Evolutionary conservation across 1,139 yeast genomes (phyloP), one percentile per base, ranked within the genome.

Genomic region (Debaryomyces psychrophilus): DNA sequence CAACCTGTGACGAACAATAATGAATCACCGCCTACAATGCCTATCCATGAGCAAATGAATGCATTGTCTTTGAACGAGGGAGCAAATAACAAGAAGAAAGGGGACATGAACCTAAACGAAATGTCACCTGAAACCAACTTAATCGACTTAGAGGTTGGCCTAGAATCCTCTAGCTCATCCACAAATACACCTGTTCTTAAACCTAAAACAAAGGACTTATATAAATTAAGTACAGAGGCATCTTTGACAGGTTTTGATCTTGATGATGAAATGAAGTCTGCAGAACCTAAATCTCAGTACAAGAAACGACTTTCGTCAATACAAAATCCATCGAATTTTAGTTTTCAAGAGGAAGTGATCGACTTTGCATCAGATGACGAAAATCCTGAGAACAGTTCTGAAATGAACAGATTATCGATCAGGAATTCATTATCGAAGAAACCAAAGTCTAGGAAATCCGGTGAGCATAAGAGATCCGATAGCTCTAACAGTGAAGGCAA

Each of bases 361-460:
- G 79, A 76, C 51, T 76, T 73, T 64, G 79, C 76, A 0, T 71
- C 77, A 4, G 80, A 76, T 53, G 79, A 76, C 52, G 80, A 76
- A 49, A 69, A 69, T 46, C 73, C 75, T 1, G 71, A 62, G 5
- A 64, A 69, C 47, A 64, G 64, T 15, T 69, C 76, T 1, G 58
- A 61, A 34, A 71, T 76, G 79, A 75, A 61, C 53, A 57, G 80
- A 31, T 54, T 76, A 29, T 65, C 76, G 4, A 75, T 76, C 38
- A 57, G 80, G 44, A 67, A 68, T 41, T 71, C 79, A 3, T 62
- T 76, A 44, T 38, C 41, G 23, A 70, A 62, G 56, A 67, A 65
- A 41, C 66, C 68, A 18, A 69, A 67, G 51, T 53, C 68, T 2
- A 58, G 76, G 40, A 62, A 65, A 47, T 50, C 60, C 7, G 49